Evolutionary conservation across 106 monocot species (phyloP).

Genomic region (Iris macrosiphon): DNA sequence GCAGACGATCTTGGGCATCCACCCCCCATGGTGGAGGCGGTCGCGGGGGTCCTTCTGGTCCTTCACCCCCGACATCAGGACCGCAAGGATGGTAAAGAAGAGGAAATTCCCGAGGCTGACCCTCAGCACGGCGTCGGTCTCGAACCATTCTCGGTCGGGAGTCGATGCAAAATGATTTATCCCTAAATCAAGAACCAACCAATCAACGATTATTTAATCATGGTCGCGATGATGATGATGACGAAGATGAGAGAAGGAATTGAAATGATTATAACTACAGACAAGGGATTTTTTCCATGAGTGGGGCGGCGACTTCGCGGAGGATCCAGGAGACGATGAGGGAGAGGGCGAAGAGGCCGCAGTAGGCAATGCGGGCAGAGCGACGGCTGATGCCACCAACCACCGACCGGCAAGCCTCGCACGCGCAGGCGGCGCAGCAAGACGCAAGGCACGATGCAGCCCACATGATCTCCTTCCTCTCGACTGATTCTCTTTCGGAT

Average conservation of each 20-base stretch:
- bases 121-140: conserved; percentile 81
- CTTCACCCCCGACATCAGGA: conserved; percentile 68
- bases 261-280: no score
- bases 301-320: conserved; percentile 93
- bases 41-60: conserved; percentile 89
- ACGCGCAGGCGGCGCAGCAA: conserved; percentile 98
- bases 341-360: conserved; percentile 95
- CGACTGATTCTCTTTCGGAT: no score
- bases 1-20: conserved; percentile 76
- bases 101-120: conserved; percentile 85
- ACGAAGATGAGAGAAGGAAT: no score
- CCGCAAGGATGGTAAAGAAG: conserved; percentile 70
- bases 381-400: conserved; percentile 90
- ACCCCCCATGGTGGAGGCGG: conserved; percentile 72
- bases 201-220: no score
- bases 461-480: no score
- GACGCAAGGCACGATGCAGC: conserved; percentile 96
- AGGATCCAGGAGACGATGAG: conserved; percentile 93
- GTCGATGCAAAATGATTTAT: conserved; percentile 82
- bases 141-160: conserved; percentile 84
- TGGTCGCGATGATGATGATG: no score
- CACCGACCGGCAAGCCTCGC: conserved; percentile 93
- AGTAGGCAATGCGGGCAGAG: conserved; percentile 97
- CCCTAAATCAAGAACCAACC: conserved; percentile 40
- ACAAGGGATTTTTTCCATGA: conserved; percentile 91